Evolutionary conservation across 169 alveolate genomes (phyloP).

Genomic region (Eimeria zaria): DNA sequence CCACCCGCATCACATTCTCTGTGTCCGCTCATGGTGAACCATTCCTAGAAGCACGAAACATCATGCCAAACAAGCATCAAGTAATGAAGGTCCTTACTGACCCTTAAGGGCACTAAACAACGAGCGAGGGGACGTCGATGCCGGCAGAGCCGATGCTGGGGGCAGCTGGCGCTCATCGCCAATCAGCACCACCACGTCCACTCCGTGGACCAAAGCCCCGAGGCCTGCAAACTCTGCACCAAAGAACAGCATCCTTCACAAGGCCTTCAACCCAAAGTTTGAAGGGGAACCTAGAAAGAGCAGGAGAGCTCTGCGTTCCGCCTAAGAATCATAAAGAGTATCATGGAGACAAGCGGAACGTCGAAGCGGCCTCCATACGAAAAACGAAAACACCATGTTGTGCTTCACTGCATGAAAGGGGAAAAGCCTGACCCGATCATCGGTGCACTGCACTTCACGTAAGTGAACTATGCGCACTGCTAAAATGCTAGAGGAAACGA

Average conservation of each 20-base stretch:
- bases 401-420: background rate
- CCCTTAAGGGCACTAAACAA: slow-evolving; percentile 73
- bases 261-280: background rate
- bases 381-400: background rate
- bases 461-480: slow-evolving; percentile 8
- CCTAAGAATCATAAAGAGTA: background rate
- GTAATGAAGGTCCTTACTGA: background rate
- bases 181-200: slow-evolving; percentile 51
- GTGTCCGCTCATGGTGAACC: background rate
- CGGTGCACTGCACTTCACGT: background rate
- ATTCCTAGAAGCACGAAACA: background rate
- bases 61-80: background rate
- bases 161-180: slow-evolving; percentile 77
- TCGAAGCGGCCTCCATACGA: background rate
- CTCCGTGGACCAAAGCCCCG: slow-evolving; percentile 56
- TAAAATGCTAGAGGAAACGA: background rate
- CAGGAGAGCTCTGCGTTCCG: background rate
- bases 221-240: slow-evolving; percentile 66
- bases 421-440: background rate
- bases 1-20: background rate
- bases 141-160: slow-evolving; percentile 58
- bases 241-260: background rate
- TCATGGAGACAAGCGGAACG: background rate
- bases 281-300: too few relatives aligned
- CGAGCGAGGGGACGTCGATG: slow-evolving; percentile 26